Evolutionary conservation across 768 basidiomycete species (phyloP), one percentile per base, ranked within the genome.

Genomic region (Hericium erinaceus): DNA sequence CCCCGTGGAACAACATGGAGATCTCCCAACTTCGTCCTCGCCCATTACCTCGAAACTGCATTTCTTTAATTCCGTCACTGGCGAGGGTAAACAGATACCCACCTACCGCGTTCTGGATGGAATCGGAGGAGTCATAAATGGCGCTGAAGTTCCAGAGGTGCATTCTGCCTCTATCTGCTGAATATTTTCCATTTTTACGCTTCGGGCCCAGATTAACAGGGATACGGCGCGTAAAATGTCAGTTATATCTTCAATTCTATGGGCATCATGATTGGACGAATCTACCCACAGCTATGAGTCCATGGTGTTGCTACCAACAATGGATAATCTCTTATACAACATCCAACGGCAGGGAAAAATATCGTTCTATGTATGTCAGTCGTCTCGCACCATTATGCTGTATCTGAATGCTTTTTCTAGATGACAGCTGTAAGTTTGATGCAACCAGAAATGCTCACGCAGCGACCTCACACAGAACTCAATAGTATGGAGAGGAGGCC

Each of bases 321-420:
- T 95, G 68, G 94, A 97, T 73, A 93, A 85, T 62, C 75, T 95
- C 39, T 77, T 98, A 15, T 90, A 93, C 71, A 94, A 94, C 64
- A 84, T 94, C 9, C 94, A 98, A 67, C 82, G 94, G 8, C 94
- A 98, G 69, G 94, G 94, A 26, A 92, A 91, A 71, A 92, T 92
- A 63, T 89, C 88, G 4, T 93, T 92, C 70, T 93, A 92, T 68
- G 92, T 90, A 67, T 33, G 33, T 33, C 33, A 7, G 33, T 8
- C 64, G 86, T 73, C 20, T 56, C 59, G 22, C 49, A 40, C 22
- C 54, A 9, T 50, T 8, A 39, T 15, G 59, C 20, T 56, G 9
- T 44, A 11, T 39, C 46, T 37, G 11, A 3, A 10, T 58, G 16
- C 54, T 28, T 49, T 40, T 39, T 44, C 16, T 66, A 91, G 90